These are phyloP conservation scores for Coniochaeta sp. DNA, from an alignment of 2,329 filamentous ascomycete genomes.

Conservation along the genomic window DNA sequence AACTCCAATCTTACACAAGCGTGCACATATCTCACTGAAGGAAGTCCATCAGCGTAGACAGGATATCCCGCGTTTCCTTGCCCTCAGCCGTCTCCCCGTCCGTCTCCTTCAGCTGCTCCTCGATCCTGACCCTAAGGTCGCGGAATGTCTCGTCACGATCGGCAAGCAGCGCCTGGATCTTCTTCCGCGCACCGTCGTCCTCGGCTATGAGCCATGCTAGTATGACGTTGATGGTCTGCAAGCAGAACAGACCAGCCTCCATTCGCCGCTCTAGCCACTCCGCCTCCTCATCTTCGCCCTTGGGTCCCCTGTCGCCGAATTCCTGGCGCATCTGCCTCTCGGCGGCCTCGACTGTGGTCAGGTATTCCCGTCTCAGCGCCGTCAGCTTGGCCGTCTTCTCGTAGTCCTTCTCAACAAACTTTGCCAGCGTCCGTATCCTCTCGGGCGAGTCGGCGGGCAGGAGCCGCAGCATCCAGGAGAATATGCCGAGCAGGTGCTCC, in stretches of 20 bases:
- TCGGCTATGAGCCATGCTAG: constrained; percentile 90
- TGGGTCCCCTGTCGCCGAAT: constrained; percentile 38
- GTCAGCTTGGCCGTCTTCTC: constrained; percentile 73
- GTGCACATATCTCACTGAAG: constrained; percentile 21
- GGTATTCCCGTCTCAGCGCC: constrained; percentile 64
- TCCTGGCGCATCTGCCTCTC: constrained; percentile 52
- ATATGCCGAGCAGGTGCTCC: constrained; percentile 80
- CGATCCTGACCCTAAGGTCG: constrained; percentile 59
- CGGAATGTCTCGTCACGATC: constrained; percentile 60
- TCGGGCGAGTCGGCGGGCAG: constrained; percentile 71
- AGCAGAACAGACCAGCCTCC: constrained; percentile 75
- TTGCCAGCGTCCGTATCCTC: constrained; percentile 79
- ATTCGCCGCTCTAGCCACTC: constrained; percentile 70
- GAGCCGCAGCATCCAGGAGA: constrained; percentile 72
- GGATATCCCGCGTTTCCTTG: constrained; percentile 51
- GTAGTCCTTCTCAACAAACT: constrained; percentile 93
- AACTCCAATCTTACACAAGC: constrained; percentile 4
- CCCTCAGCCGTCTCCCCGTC: constrained; percentile 45
- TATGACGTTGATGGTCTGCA: constrained; percentile 79
- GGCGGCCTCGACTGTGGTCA: constrained; percentile 51
- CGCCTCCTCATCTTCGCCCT: constrained; percentile 54
- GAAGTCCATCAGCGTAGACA: constrained; percentile 44
- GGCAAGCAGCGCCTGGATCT: constrained; percentile 55
- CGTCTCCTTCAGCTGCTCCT: constrained; percentile 47
- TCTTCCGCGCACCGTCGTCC: constrained; percentile 65